A percentile compares a stretch with the other conserved stretches of the same genome.
These are phyloP conservation scores for Hypoxylon sp. DNA, from an alignment of 2,329 filamentous ascomycete genomes.

Conservation along the genomic window DNA sequence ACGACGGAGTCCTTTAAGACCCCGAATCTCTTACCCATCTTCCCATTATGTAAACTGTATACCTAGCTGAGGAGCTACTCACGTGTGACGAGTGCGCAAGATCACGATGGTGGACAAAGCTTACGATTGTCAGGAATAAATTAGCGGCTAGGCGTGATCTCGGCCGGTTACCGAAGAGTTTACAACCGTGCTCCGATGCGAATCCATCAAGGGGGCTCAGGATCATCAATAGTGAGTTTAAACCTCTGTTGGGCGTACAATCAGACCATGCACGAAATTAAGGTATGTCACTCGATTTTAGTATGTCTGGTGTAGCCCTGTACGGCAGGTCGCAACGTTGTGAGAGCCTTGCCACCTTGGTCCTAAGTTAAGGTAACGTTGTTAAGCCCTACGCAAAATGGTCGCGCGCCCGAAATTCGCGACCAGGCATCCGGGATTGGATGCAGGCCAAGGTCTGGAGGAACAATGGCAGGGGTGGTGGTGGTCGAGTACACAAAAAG, in stretches of 20 bases:
- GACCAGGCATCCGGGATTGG: conserved; percentile 16
- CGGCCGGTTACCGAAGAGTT: background rate
- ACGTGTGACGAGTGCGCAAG: background rate
- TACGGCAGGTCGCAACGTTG: conserved; percentile 28
- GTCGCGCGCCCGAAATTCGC: background rate
- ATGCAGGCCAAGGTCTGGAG: conserved; percentile 1
- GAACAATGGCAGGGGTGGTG: conserved; percentile 3
- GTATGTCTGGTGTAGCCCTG: conserved; percentile 3
- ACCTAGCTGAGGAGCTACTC: background rate
- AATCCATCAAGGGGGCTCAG: background rate
- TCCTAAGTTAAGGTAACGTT: conserved; percentile 28
- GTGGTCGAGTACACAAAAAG: background rate
- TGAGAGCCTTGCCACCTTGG: conserved; percentile 7
- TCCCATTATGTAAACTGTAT: too few relatives aligned
- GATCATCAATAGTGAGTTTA: conserved; percentile 1
- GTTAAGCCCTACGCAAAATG: conserved; percentile 25
- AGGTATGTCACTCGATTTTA: background rate
- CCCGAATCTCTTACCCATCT: too few relatives aligned
- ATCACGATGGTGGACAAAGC: background rate
- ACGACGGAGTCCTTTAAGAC: background rate
- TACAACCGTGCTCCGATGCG: background rate
- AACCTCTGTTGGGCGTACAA: conserved; percentile 1
- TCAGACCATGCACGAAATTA: conserved; percentile 2
- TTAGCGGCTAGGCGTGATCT: background rate
- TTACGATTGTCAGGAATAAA: conserved; percentile 21